Base-by-base conservation (phyloP, 495 filamentous ascomycete species). In the Aspergillus nanangensis region DNA sequence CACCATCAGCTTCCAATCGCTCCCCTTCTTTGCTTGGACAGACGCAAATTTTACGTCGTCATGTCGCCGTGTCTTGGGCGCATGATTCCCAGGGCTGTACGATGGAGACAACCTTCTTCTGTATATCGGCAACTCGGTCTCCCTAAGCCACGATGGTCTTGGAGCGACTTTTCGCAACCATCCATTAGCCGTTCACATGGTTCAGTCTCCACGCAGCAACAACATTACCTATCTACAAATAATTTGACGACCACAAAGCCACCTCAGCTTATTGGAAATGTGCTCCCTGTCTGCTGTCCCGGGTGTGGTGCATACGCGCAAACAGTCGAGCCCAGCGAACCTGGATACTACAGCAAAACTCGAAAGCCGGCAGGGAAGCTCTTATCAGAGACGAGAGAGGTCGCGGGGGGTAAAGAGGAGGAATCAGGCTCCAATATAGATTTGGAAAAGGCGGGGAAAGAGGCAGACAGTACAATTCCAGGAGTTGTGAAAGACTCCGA, bases 251-350 rank as follows among this genome's bases (percentile, higher is more conserved):
- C 8, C 20, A 20, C 40, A 5, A 38, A 56, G 13, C 18, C 47
- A 9, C 1, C 44, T 8, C 47, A 58, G 3, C 23, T 44, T 1
- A 4, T 56, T 1, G 44, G 50, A 5, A 47, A 62, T 29, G 18
- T 51, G 14, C 46, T 73, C 5, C 70, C 71, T 2, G 9, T 66
- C 4, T 73, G 60, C 53, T 99, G 93, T 60, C 81, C 86, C 17
- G 93, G 93, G 43, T 99, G 93, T 61, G 93, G 93, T 37, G 94
- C 92, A 23, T 78, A 84, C 45, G 77, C 84, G 38, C 93, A 97
- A 57, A 85, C 76, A 0, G 51, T 80, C 2, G 74, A 82, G 18
- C 74, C 83, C n/a, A 61, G 79, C 25, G 75, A 84, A 53, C 78
- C 91, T 1, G 93, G 93, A 33, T 96, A 81, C 66, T 96, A 87